Evolutionary conservation across 139 green algal genomes (phyloP).

Genomic region (Micractinium sp.): DNA sequence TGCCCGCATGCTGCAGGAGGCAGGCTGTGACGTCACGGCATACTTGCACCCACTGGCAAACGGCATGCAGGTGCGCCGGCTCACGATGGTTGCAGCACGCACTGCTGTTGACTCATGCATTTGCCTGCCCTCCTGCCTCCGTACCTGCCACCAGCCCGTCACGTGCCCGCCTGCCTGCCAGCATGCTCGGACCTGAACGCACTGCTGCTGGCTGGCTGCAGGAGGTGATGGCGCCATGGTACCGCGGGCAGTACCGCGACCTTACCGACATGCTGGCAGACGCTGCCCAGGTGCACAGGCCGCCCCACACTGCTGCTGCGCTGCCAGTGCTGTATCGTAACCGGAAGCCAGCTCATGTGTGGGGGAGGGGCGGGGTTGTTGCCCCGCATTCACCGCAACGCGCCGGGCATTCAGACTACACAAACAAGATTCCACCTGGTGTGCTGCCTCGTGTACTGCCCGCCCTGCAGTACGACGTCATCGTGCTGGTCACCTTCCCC

Average conservation of each 20-base stretch:
- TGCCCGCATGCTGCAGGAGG: background rate
- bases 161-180: background rate
- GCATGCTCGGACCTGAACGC: too few species aligned
- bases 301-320: too few species aligned
- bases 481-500: background rate
- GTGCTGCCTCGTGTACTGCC: background rate
- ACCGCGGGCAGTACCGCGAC: background rate
- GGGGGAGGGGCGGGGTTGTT: too few species aligned
- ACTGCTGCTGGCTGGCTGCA: background rate
- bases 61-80: background rate
- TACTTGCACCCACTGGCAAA: background rate
- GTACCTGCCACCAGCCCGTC: too few species aligned
- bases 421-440: too few species aligned
- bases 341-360: background rate
- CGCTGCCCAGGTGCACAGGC: background rate
- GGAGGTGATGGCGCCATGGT: background rate
- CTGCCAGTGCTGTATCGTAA: too few species aligned
- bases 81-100: too few species aligned
- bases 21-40: conserved; percentile 2
- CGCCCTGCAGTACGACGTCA: conserved; percentile 4
- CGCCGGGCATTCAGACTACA: too few species aligned
- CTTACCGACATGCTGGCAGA: background rate
- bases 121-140: background rate
- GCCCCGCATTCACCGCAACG: too few species aligned
- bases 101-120: too few species aligned